Evolutionary conservation across 306 rosid genomes (phyloP), one percentile per base, ranked within the genome.

Genomic region (Betula pendula): DNA sequence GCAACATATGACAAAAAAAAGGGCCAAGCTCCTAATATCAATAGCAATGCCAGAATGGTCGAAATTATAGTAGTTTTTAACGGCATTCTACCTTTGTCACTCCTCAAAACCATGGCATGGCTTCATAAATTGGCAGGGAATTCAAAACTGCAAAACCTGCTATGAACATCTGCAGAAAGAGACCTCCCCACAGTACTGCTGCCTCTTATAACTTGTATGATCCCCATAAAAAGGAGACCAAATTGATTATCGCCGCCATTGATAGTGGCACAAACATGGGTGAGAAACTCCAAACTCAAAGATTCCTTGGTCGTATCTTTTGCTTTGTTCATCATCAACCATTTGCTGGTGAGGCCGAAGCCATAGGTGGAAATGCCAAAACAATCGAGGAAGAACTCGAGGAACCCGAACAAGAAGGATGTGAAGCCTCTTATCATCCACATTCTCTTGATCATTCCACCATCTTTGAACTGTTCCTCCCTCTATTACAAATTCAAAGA

Each of bases 391-490:
- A 53, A 9, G 65, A 24, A 80, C 81, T 84, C 88, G 0, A 47
- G 59, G 15, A 16, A n/a, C 33, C 81, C 89, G 17, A 82, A 85
- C 16, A 73, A 4, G 59, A 12, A 69, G 68, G 78, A 33, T 11
- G 87, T 78, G 29, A 80, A 72, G 0, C 79, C 73, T 49, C 82
- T 83, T 43, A 80, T 44, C 78, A 81, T 67, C 91, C 91, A 85
- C 74, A 85, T 87, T 55, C 89, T 82, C n/a, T 85, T 85, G 89
- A 27, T 85, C 77, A 38, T 73, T 85, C 89, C 91, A 87, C 91
- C 89, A 87, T 56, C 35, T 78, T 3, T n/a, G 44, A 29, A 87
- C 19, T n/a, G 84, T 73, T 27, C 78, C 65, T 56, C 85, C 86
- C 70, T 6, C 48, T 4, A 53, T 24, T 8, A 70, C 3, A 72